A percentile compares a stretch with the other conserved stretches of the same genome.
Conservation (phyloP, 2,329 filamentous ascomycete genomes). For the Colletotrichum eremochloae region DNA sequence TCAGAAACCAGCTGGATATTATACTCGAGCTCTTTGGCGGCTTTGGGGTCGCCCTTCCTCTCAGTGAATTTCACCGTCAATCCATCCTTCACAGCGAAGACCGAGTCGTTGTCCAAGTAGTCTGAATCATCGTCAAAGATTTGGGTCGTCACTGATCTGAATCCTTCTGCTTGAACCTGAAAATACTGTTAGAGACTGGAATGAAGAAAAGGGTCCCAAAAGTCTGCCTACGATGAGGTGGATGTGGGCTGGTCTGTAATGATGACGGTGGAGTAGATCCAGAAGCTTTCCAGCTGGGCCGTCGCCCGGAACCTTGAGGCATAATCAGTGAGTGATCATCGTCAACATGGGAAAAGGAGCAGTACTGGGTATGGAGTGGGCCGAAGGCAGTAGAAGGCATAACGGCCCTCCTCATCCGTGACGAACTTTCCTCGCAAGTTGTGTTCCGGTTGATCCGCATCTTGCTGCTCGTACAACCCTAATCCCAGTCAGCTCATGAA, state of each 20-base stretch:
- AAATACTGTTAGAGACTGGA: conserved; percentile 39
- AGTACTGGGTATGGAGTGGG: conserved; percentile 60
- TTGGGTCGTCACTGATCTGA: conserved; percentile 78
- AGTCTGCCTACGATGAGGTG: conserved; percentile 64
- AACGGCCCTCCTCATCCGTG: conserved; percentile 72
- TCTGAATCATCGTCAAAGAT: conserved; percentile 78
- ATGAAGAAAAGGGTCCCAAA: background rate
- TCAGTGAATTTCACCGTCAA: conserved; percentile 59
- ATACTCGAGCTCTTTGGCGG: conserved; percentile 71
- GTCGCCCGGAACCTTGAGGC: conserved; percentile 55
- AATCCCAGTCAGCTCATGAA: conserved; percentile 31
- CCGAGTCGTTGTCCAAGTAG: conserved; percentile 67
- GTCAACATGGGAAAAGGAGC: conserved; percentile 4
- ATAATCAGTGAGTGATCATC: background rate
- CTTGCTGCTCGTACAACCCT: conserved; percentile 72
- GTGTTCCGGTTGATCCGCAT: conserved; percentile 70
- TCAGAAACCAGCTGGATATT: conserved; percentile 59
- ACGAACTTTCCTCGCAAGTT: conserved; percentile 77
- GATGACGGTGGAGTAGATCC: conserved; percentile 66
- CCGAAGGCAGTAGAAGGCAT: conserved; percentile 68
- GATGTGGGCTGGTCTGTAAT: conserved; percentile 70
- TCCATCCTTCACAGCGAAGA: conserved; percentile 68
- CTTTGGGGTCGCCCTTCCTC: conserved; percentile 57
- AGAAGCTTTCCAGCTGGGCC: conserved; percentile 68
- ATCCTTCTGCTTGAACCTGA: conserved; percentile 63